Evolutionary conservation across 2,329 filamentous ascomycete genomes (phyloP).

Genomic region (Phoma herbarum): DNA sequence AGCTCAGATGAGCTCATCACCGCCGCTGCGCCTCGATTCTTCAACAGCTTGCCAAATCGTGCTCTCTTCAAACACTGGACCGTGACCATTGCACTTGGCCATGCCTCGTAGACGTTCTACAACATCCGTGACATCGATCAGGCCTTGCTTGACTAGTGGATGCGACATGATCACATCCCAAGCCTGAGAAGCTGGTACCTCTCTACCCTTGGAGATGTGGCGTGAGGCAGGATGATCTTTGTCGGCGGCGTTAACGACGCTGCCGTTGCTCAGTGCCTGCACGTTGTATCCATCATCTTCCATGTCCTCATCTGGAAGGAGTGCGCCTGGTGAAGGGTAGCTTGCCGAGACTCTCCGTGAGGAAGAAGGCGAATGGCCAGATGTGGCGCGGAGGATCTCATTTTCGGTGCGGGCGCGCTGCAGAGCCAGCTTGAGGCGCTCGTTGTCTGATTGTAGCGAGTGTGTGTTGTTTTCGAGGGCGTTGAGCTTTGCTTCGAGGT

Average conservation of each 20-base stretch:
- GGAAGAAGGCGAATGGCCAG: conserved; percentile 56
- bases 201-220: conserved; percentile 33
- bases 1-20: conserved; percentile 76
- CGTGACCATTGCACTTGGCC: conserved; percentile 83
- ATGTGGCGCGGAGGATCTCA: conserved; percentile 87
- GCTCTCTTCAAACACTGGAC: conserved; percentile 85
- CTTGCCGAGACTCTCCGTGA: conserved; percentile 50
- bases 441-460: conserved; percentile 80
- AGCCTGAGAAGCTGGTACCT: conserved; percentile 60
- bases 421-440: conserved; percentile 82
- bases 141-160: conserved; percentile 76
- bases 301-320: conserved; percentile 33
- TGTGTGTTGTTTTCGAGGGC: conserved; percentile 77
- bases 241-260: conserved; percentile 44
- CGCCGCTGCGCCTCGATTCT: conserved; percentile 77
- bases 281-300: conserved; percentile 42
- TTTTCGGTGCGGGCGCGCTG: conserved; percentile 89
- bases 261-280: conserved; percentile 40
- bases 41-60: conserved; percentile 78
- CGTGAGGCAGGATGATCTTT: conserved; percentile 38
- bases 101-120: conserved; percentile 78
- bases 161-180: conserved; percentile 92
- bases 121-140: conserved; percentile 83
- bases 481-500: conserved; percentile 86
- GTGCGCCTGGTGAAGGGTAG: conserved; percentile 52